phyloP scores from a whole-genome alignment of 2,329 filamentous ascomycete species.

The Xylaria sp. region DNA sequence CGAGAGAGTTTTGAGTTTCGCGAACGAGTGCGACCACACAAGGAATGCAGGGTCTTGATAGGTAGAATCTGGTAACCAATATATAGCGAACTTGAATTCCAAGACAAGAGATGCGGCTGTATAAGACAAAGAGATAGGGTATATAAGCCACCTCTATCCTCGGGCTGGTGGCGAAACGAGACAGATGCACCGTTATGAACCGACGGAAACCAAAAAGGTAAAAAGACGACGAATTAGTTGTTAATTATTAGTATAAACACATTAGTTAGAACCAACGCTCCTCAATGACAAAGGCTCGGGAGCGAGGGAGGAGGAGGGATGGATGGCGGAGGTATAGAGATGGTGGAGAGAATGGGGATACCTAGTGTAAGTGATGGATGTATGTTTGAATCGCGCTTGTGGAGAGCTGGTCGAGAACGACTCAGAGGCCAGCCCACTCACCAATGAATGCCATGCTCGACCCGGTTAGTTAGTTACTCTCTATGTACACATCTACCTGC shows the following conservation, averaged over 20 bases:
- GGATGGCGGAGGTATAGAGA: slow-evolving; percentile 1
- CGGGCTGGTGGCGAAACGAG: slow-evolving; percentile 32
- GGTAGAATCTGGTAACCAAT: slow-evolving; percentile 42
- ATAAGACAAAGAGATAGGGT: slow-evolving; percentile 44
- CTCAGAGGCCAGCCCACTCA: not conserved
- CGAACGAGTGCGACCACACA: slow-evolving; percentile 37
- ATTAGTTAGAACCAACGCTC: slow-evolving; percentile 24
- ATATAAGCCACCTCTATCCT: slow-evolving; percentile 41
- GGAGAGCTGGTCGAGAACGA: slow-evolving; percentile 31
- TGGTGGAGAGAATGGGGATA: slow-evolving; percentile 22
- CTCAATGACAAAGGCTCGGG: slow-evolving; percentile 23
- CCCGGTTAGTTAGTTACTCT: slow-evolving; percentile 8
- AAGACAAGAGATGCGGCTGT: slow-evolving; percentile 46
- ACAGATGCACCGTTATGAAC: slow-evolving; percentile 39
- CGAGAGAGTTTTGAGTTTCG: slow-evolving; percentile 16
- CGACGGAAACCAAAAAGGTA: slow-evolving; percentile 24
- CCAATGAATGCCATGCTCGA: not conserved
- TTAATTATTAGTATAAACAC: slow-evolving; percentile 36
- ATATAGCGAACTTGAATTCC: slow-evolving; percentile 46
- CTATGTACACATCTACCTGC: not conserved
- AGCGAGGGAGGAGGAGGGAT: slow-evolving; percentile 12
- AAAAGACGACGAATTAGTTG: slow-evolving; percentile 29
- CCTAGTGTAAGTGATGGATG: slow-evolving; percentile 12
- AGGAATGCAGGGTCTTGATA: slow-evolving; percentile 48
- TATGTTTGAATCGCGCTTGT: slow-evolving; percentile 35